Base-by-base conservation (phyloP, 2,329 filamentous ascomycete species). In the Fusarium sororula region DNA sequence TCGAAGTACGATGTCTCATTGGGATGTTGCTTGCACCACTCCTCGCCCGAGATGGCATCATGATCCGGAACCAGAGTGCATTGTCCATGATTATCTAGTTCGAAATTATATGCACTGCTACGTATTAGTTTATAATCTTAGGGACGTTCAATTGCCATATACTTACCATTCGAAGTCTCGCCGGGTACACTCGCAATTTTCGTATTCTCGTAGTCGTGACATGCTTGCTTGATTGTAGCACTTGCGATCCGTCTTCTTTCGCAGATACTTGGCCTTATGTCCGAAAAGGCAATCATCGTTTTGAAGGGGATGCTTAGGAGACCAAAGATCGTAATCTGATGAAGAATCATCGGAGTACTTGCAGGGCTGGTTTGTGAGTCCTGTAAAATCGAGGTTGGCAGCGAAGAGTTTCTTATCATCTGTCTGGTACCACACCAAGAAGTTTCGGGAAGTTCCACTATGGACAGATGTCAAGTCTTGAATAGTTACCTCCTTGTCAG, bases 141-240 rank as follows among this genome's bases (percentile, higher is more conserved):
- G 35, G 24, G 26, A 20, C 30, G 22, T 65, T 20, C 26, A 22
- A 26, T 24, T 44, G 37, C 26, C 39, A 30, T 32, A 18, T 53
- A 84, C 91, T 85, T 84, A 95, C 93, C 96, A 99, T 87, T 99
- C 96, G 81, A 92, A 99, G 83, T 99, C 96, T 66, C 90, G 88
- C 59, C 94, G 88, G 14, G 90, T 93, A 84, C 96, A 99, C 67
- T 89, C 87, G 86, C 96, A 99, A 81, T 97, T 94, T 73, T 88
- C 84, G 74, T 94, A 91, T 74, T 89, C 88, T 82, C 95, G 92
- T 32, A 96, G 86, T 73, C 91, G 90, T 73, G 91, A 87, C 72
- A 97, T 89, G 71, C 88, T 89, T 80, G 89, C 88, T 58, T 92
- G 91, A 78, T 98, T 98, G 86, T 91, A 98, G 85, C 96, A 99